Evolutionary conservation across 805 yeast species (phyloP).

Genomic region (Sugiyamaella floridensis): DNA sequence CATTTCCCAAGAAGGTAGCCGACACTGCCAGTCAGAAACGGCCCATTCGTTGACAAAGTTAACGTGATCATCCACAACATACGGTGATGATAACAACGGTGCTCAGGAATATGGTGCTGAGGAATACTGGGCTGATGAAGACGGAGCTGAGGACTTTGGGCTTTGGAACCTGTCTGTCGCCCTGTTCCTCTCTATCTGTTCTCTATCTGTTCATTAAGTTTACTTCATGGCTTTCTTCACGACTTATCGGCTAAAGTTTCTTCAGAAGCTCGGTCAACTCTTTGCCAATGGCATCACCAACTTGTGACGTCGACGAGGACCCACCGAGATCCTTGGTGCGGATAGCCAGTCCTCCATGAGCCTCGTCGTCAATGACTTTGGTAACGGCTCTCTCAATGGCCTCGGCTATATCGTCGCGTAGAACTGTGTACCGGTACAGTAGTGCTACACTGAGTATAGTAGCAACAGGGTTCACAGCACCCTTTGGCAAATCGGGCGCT

Average conservation of each 20-base stretch:
- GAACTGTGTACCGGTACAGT: slow-evolving; percentile 94
- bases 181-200: too few species aligned
- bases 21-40: background rate
- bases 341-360: slow-evolving; percentile 24
- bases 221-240: too few species aligned
- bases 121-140: too few species aligned
- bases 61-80: too few species aligned
- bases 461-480: slow-evolving; percentile 87
- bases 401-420: slow-evolving; percentile 72
- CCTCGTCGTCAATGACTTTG: slow-evolving; percentile 66
- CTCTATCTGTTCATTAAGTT: too few species aligned
- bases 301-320: slow-evolving; percentile 51
- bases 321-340: slow-evolving; percentile 96
- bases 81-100: too few species aligned
- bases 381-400: slow-evolving; percentile 89
- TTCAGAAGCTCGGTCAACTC: background rate
- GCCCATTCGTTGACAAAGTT: background rate
- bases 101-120: too few species aligned
- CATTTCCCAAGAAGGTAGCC: background rate
- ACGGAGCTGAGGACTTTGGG: too few species aligned
- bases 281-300: slow-evolving; percentile 11
- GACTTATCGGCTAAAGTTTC: background rate
- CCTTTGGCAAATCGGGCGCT: slow-evolving; percentile 94
- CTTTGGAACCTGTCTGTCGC: too few species aligned
- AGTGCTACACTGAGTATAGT: slow-evolving; percentile 95